These are phyloP conservation scores for Apiospora aurea DNA, from an alignment of 2,329 filamentous ascomycete genomes.

Conservation along the genomic window DNA sequence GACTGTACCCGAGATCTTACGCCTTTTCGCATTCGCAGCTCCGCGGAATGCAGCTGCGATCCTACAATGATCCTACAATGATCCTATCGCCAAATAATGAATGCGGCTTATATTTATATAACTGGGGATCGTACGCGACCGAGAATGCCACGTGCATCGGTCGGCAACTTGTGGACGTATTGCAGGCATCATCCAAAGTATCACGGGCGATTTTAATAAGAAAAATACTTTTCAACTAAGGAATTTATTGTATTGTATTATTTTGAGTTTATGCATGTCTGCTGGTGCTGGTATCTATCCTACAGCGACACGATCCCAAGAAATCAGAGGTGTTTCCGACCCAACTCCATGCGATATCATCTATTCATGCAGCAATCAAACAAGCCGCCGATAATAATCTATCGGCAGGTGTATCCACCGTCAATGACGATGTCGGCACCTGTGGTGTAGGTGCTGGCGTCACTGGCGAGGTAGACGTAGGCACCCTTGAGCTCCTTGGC, in stretches of 20 bases:
- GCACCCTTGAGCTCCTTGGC: slow-evolving; percentile 74
- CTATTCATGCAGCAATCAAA: slow-evolving; percentile 18
- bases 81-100: too few species aligned
- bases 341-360: slow-evolving; percentile 18
- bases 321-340: slow-evolving; percentile 13
- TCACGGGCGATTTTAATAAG: not conserved
- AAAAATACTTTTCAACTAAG: not conserved
- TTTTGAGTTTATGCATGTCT: not conserved
- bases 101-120: too few species aligned
- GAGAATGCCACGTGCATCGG: too few species aligned
- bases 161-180: not conserved
- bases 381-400: slow-evolving; percentile 27
- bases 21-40: not conserved
- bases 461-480: slow-evolving; percentile 71
- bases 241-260: slow-evolving; percentile 15
- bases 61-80: too few species aligned
- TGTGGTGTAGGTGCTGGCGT: slow-evolving; percentile 71
- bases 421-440: slow-evolving; percentile 59
- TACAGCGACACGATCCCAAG: slow-evolving; percentile 1
- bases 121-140: too few species aligned
- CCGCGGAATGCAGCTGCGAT: not conserved
- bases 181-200: not conserved
- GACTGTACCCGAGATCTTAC: not conserved
- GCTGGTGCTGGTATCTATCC: not conserved
- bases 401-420: slow-evolving; percentile 52